Percentiles rank a stretch among this genome's conserved stretches.
Evolutionary conservation across 176 grass and related monocot genomes (phyloP).

Genomic region (Tillandsia leiboldiana): DNA sequence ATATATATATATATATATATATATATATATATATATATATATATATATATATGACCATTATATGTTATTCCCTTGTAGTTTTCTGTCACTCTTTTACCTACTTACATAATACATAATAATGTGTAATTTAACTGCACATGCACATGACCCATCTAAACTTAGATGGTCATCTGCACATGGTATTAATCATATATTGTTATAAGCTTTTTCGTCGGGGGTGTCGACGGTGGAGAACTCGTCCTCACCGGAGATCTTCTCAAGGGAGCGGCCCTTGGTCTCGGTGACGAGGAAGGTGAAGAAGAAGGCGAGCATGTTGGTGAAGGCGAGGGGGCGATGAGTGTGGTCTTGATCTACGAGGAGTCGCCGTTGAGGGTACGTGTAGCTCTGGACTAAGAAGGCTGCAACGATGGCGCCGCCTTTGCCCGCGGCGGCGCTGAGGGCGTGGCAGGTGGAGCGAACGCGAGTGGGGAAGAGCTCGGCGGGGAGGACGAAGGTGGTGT

Average conservation of each 20-base stretch:
- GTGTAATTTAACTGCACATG: too few species aligned
- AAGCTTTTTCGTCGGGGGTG: background rate
- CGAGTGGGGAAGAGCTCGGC: conserved; percentile 39
- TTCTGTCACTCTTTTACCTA: too few species aligned
- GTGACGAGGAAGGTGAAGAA: conserved; percentile 28
- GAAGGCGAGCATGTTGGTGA: conserved; percentile 27
- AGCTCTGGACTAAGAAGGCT: conserved; percentile 17
- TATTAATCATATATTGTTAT: background rate
- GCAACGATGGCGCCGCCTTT: too few species aligned
- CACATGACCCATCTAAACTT: too few species aligned
- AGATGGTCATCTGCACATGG: too few species aligned
- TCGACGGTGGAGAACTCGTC: conserved; percentile 6
- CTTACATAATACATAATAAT: too few species aligned
- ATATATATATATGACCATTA: too few species aligned
- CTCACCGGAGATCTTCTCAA: conserved; percentile 41
- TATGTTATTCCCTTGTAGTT: too few species aligned
- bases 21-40: too few species aligned
- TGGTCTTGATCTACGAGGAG: background rate
- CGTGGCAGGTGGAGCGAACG: conserved; percentile 36
- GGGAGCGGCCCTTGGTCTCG: conserved; percentile 24
- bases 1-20: too few species aligned
- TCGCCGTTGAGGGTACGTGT: background rate
- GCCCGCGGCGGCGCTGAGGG: too few species aligned
- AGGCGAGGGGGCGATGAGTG: conserved; percentile 13
- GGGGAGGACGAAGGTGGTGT: conserved; percentile 43